phyloP scores from a whole-genome alignment of 1,139 yeast species.

The Keqinozyma sinolaborantium region DNA sequence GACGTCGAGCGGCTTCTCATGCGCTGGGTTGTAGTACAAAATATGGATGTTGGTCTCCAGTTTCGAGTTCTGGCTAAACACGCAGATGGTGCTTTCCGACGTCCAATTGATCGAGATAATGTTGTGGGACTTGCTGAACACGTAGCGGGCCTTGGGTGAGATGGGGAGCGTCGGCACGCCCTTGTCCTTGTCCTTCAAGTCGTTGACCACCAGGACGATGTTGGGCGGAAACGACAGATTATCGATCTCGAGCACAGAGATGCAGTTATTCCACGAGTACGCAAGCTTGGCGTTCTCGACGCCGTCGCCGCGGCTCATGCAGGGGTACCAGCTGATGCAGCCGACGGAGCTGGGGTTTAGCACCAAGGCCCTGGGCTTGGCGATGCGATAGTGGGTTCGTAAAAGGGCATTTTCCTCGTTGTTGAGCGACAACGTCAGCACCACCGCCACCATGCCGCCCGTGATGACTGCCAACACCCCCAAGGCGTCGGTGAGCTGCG shows the following conservation, averaged over 20 bases:
- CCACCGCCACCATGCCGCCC: slow-evolving; percentile 44
- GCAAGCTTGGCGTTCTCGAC: slow-evolving; percentile 51
- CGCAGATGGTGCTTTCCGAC: slow-evolving; percentile 44
- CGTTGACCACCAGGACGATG: slow-evolving; percentile 24
- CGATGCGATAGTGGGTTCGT: slow-evolving; percentile 49
- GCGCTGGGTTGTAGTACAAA: slow-evolving; percentile 2
- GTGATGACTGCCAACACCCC: slow-evolving; percentile 66
- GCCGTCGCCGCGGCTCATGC: slow-evolving; percentile 21
- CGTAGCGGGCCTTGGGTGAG: slow-evolving; percentile 37
- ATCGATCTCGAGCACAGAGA: slow-evolving; percentile 54
- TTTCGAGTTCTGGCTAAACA: slow-evolving; percentile 16
- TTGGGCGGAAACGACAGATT: slow-evolving; percentile 26
- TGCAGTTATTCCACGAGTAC: slow-evolving; percentile 60
- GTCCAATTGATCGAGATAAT: slow-evolving; percentile 64
- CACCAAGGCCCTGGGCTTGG: slow-evolving; percentile 35
- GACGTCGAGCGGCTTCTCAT: slow-evolving; percentile 1
- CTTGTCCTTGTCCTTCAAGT: slow-evolving; percentile 38
- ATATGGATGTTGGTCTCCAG: not conserved
- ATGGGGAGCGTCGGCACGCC: slow-evolving; percentile 36
- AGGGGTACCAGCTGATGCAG: slow-evolving; percentile 58
- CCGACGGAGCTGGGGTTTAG: slow-evolving; percentile 22
- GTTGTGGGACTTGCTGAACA: slow-evolving; percentile 28
- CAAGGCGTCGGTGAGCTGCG: slow-evolving; percentile 50
- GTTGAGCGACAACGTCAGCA: slow-evolving; percentile 53
- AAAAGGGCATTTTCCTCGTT: slow-evolving; percentile 25